Base-by-base conservation (phyloP, 208 protist species). In the Naegleria gruberi region DNA sequence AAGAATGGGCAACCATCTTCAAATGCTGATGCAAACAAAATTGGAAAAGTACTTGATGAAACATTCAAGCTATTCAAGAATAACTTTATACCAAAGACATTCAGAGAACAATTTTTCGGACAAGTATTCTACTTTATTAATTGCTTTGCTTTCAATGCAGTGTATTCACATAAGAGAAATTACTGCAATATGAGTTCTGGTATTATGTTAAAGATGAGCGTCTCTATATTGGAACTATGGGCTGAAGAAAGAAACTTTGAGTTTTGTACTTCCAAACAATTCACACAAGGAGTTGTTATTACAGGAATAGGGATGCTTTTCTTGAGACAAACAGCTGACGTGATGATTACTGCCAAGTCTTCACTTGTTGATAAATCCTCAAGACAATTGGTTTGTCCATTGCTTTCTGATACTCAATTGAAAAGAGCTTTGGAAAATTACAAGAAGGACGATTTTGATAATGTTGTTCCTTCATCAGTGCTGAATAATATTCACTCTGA, bases 201-300 rank as follows among this genome's bases (percentile, higher is more conserved):
- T 41, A 87, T 87, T 26, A 87, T 87, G 83, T 41, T 87, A n/a
- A 87, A 87, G 83, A 87, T 87, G 83, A 8, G 43, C 15, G 83
- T 87, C 17, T 55, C 43, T 7, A 10, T 26, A 10, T 51, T 87
- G 15, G 83, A 87, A 55, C 23, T 40, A 55, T 87, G 83, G 83
- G 41, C 83, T 41, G 17, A 45, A 6, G 34, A 41, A 4, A 46
- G 55, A 23, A 46, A 87, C 4, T 87, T 87, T 46, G 43, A 34
- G 5, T 23, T 55, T 55, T 17, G 6, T 4, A 6, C 34, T 77
- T 37, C 8, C 0, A 77, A 77, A n/a, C 26, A 6, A 19, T 37
- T 77, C 12, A 30, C 26, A 8, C 65, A n/a, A 37, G 17, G 17
- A 37, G 26, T 30, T 8, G 7, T 12, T 51, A 7, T 77, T 1